Base-by-base conservation (phyloP, 192 early-diverging fungal genomes). In the Bifiguratus adelaidae region DNA sequence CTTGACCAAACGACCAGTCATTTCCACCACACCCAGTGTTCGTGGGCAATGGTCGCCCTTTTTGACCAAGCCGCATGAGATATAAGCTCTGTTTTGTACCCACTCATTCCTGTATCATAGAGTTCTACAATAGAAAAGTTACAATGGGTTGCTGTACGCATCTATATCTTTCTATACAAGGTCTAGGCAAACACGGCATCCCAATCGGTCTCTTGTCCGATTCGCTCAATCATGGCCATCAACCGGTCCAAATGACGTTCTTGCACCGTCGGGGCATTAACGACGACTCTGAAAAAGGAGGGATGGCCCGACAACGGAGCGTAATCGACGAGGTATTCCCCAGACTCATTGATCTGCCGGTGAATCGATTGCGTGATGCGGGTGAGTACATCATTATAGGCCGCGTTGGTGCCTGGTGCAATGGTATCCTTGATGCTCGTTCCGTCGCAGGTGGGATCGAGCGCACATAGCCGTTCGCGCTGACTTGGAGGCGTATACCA, bases 21-120 rank as follows among this genome's bases (percentile, higher is more conserved):
- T 86, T 34, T 89, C 86, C 3, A 79, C 82, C 16, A 86, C 81
- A 26, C 73, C 74, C 24, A 85, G 82, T 48, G 82, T 89, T 12
- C 75, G 86, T 38, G 86, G 84, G 35, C 86, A 86, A 49, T 89
- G 81, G 78, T 86, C 82, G 52, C 83, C 86, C 24, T 89, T 89
- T 73, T 79, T 86, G 44, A 62, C 75, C 32, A 64, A 74, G 24
- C 65, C 64, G n/a, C 77, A 86, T 58, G 53, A 72, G 30, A 85
- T 86, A 40, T 77, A 69, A 33, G n/a, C n/a, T n/a, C n/a, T n/a
- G n/a, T n/a, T n/a, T n/a, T n/a, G n/a, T n/a, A n/a, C n/a, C n/a
- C n/a, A n/a, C n/a, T n/a, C n/a, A n/a, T n/a, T n/a, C n/a, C n/a
- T n/a, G n/a, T n/a, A n/a, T n/a, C n/a, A n/a, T n/a, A n/a, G n/a